Base-by-base conservation (phyloP, 148 eudicot genomes). In the Diospyros lotus region DNA sequence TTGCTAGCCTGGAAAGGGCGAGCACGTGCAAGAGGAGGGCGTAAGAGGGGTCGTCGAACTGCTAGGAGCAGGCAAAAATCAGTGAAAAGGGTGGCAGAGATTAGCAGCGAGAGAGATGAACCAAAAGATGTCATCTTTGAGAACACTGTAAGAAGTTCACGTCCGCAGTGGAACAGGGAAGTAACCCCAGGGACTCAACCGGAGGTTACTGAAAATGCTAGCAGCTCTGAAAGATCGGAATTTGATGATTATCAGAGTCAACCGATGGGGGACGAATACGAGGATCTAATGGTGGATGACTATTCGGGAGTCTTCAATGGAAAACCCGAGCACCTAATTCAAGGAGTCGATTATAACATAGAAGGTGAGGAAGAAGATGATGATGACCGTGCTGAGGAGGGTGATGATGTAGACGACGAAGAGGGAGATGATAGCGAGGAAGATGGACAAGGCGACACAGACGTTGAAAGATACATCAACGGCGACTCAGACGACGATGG, bases 1-100 rank as follows among this genome's bases (percentile, higher is more conserved):
- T 59, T 80, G 15, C 75, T 69, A 2, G 85, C 76, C 12, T 83
- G 86, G 84, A 86, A 81, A 80, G 84, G 84, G 8, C 84, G 85
- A 43, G 44, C 73, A 53, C 84, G 79, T 44, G 84, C 78, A 7
- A 75, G 79, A 66, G 86, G 89, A 66, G 80, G 85, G 10, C 81
- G 78, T 48, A 84, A 77, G 75, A 58, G 79, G 52, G 84, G 83
- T 53, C 78, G 81, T 13, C 81, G 79, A 50, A 69, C 81, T 1
- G 66, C 72, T 39, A 69, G 82, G 68, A 77, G 77, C 58, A 59
- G 83, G 67, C 80, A 69, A 71, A 84, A 84, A 52, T 56, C 82
- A 9, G 76, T 54, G 1, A 74, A 75, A 42, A 68, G 50, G 48
- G 77, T 72, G 9, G 46, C 43, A 45, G 83, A 68, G 54, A 65